phyloP scores from a whole-genome alignment of 2,329 filamentous ascomycete genomes.

The Diaporthe destruens region DNA sequence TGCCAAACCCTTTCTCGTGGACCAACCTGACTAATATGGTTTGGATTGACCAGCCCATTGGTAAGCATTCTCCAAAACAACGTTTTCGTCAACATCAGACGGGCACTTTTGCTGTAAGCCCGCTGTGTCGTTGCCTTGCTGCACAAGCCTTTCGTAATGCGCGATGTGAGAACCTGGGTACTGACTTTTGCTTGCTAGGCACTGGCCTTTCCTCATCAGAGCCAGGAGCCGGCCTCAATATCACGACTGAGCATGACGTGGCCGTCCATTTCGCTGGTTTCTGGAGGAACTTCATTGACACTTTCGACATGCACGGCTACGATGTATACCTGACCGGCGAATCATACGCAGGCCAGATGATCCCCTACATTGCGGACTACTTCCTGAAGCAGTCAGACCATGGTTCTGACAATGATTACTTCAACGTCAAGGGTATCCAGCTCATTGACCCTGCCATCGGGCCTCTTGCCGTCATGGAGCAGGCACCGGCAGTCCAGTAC shows the following conservation, averaged over 20 bases:
- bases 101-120: too few species aligned
- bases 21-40: constrained; percentile 79
- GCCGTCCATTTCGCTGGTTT: constrained; percentile 78
- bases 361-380: constrained; percentile 76
- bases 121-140: too few species aligned
- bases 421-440: constrained; percentile 73
- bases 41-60: constrained; percentile 75
- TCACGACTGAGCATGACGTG: constrained; percentile 72
- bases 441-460: constrained; percentile 77
- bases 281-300: constrained; percentile 78
- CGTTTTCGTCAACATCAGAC: too few species aligned
- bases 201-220: constrained; percentile 73
- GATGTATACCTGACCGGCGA: constrained; percentile 79
- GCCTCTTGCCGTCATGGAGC: constrained; percentile 56
- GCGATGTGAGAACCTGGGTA: too few species aligned
- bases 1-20: constrained; percentile 76
- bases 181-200: background rate
- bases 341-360: constrained; percentile 69
- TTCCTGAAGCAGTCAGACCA: constrained; percentile 75
- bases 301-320: constrained; percentile 71
- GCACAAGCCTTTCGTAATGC: too few species aligned
- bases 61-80: constrained; percentile 40
- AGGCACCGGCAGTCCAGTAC: constrained; percentile 65
- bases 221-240: constrained; percentile 65
- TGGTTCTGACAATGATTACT: constrained; percentile 70